Evolutionary conservation across 805 yeast species (phyloP).

Genomic region (Millerago galiae): DNA sequence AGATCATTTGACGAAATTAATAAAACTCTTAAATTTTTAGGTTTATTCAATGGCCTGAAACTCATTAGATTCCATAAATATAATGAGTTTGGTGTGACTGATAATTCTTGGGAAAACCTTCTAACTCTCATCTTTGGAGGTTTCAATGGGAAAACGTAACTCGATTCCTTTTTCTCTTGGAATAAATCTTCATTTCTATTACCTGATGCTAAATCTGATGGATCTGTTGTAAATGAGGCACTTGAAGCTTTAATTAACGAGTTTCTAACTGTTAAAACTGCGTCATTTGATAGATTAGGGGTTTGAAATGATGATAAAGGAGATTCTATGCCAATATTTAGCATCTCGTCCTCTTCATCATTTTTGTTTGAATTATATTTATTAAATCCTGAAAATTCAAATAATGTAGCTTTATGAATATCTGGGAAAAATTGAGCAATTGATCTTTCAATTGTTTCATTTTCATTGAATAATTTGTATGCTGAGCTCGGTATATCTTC

Average conservation of each 20-base stretch:
- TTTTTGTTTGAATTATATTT: neutral
- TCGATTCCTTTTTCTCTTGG: neutral
- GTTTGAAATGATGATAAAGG: slow-evolving; percentile 13
- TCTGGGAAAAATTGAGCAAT: slow-evolving; percentile 25
- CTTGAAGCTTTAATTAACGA: slow-evolving; percentile 6
- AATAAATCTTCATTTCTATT: neutral
- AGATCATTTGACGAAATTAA: slow-evolving; percentile 32
- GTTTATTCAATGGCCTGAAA: slow-evolving; percentile 44
- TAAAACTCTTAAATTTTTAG: slow-evolving; percentile 47
- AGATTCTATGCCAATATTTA: slow-evolving; percentile 13
- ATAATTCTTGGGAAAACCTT: slow-evolving; percentile 33
- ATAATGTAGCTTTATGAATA: slow-evolving; percentile 15
- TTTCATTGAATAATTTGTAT: slow-evolving; percentile 4
- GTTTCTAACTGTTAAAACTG: slow-evolving; percentile 9
- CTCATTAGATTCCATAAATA: slow-evolving; percentile 53
- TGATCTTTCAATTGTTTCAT: slow-evolving; percentile 19
- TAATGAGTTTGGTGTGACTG: slow-evolving; percentile 41
- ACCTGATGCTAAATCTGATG: slow-evolving; percentile 1
- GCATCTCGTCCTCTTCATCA: neutral
- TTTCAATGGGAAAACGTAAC: slow-evolving; percentile 27
- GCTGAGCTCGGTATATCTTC: slow-evolving; percentile 9
- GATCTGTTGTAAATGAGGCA: slow-evolving; percentile 5
- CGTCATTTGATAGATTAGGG: neutral
- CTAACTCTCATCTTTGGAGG: slow-evolving; percentile 30
- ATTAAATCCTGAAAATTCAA: slow-evolving; percentile 15